Conservation (phyloP, 78 protist species). For the Dictyostelium brefeldianum region DNA sequence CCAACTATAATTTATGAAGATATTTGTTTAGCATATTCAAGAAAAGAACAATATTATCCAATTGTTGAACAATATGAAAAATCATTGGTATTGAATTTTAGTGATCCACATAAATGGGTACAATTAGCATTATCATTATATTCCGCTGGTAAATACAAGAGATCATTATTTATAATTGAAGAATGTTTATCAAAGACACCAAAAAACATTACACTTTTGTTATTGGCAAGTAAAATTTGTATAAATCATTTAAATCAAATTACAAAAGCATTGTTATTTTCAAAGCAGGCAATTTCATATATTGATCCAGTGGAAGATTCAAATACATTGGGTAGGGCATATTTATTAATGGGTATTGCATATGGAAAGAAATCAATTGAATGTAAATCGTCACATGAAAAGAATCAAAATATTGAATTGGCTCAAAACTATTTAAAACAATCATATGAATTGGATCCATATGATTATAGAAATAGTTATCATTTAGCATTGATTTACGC, state of each 20-base stretch:
- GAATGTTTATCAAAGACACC: conserved; percentile 59
- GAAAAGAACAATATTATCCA: conserved; percentile 62
- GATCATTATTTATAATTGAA: conserved; percentile 70
- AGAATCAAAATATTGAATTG: conserved; percentile 32
- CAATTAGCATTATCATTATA: conserved; percentile 61
- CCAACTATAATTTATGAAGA: conserved; percentile 46
- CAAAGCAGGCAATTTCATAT: conserved; percentile 35
- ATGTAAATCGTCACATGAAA: conserved; percentile 58
- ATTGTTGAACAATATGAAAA: conserved; percentile 60
- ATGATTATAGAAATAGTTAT: conserved; percentile 43
- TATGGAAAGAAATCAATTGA: conserved; percentile 56
- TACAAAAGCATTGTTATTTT: conserved; percentile 52
- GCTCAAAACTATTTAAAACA: background rate
- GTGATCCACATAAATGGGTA: conserved; percentile 67
- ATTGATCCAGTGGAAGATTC: conserved; percentile 17
- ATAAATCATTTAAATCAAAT: conserved; percentile 65
- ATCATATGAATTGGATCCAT: conserved; percentile 48
- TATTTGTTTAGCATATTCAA: conserved; percentile 36
- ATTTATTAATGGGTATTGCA: conserved; percentile 65
- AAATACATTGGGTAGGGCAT: conserved; percentile 15
- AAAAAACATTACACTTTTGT: conserved; percentile 14
- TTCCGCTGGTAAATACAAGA: conserved; percentile 53
- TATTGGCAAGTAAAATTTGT: conserved; percentile 68
- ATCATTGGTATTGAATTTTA: conserved; percentile 40
- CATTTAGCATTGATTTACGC: conserved; percentile 62